These are phyloP conservation scores for Chiua sp. DNA, from an alignment of 1,284 basidiomycete genomes.

Conservation along the genomic window DNA sequence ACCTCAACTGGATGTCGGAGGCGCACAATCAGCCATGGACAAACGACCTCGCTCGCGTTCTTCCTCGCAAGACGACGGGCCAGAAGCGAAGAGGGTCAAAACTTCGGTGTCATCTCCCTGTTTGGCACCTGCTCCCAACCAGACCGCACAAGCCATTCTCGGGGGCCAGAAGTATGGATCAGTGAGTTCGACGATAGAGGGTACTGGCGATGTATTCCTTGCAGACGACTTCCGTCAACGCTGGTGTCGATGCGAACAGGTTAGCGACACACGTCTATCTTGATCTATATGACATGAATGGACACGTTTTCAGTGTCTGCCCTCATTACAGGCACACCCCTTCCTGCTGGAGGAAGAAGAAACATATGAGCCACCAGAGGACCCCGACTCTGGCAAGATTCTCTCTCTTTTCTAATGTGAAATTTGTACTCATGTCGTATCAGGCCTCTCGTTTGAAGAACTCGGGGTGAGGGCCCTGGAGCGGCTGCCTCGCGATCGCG, in stretches of 20 bases:
- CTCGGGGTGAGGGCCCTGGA: conserved; percentile 77
- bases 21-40: conserved; percentile 34
- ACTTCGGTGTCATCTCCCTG: conserved; percentile 44
- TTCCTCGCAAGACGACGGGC: conserved; percentile 35
- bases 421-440: neutral
- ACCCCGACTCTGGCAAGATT: conserved; percentile 73
- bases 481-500: conserved; percentile 72
- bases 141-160: conserved; percentile 48
- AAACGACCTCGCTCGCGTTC: conserved; percentile 58
- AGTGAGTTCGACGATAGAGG: conserved; percentile 21
- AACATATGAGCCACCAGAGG: conserved; percentile 80
- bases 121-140: conserved; percentile 55
- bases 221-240: conserved; percentile 70
- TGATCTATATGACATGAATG: conserved; percentile 3
- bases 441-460: conserved; percentile 77
- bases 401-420: neutral
- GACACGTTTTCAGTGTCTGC: conserved; percentile 52
- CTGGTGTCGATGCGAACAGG: conserved; percentile 73
- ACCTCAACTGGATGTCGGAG: conserved; percentile 30
- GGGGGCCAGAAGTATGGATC: conserved; percentile 4
- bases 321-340: conserved; percentile 52
- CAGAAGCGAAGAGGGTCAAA: conserved; percentile 55
- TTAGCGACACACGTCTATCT: conserved; percentile 37
- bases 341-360: conserved; percentile 80
- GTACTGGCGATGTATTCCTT: conserved; percentile 74